phyloP scores from a whole-genome alignment of 2,329 filamentous ascomycete species.

The Neophaeococcomyces aloes region DNA sequence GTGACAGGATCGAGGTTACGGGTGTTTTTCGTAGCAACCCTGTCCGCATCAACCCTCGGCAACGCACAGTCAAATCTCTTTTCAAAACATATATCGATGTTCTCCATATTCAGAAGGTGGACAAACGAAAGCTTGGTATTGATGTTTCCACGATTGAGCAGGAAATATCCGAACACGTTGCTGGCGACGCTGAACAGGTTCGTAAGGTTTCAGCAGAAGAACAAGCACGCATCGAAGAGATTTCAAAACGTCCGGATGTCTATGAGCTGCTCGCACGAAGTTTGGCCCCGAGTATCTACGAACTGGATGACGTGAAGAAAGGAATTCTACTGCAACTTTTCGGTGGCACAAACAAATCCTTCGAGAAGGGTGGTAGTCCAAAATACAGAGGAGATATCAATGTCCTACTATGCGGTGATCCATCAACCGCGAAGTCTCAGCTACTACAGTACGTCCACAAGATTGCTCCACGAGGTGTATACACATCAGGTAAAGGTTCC shows the following conservation, averaged over 20 bases:
- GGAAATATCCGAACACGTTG: slow-evolving; percentile 61
- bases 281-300: slow-evolving; percentile 87
- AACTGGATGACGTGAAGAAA: slow-evolving; percentile 98
- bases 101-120: slow-evolving; percentile 89
- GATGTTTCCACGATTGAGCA: slow-evolving; percentile 81
- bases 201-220: slow-evolving; percentile 78
- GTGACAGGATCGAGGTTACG: slow-evolving; percentile 89
- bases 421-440: slow-evolving; percentile 93
- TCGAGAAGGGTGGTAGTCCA: slow-evolving; percentile 89
- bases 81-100: slow-evolving; percentile 98
- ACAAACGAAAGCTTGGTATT: slow-evolving; percentile 86
- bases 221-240: slow-evolving; percentile 75
- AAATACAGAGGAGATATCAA: slow-evolving; percentile 98
- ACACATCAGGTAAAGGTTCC: slow-evolving; percentile 66
- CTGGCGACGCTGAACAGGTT: slow-evolving; percentile 67
- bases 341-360: slow-evolving; percentile 94
- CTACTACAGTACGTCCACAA: slow-evolving; percentile 91
- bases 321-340: slow-evolving; percentile 94
- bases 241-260: slow-evolving; percentile 69
- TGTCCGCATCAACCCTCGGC: slow-evolving; percentile 85
- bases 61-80: slow-evolving; percentile 83
- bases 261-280: slow-evolving; percentile 89
- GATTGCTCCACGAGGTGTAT: slow-evolving; percentile 80
- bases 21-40: slow-evolving; percentile 94
- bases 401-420: slow-evolving; percentile 89